A percentile compares a stretch with the other conserved stretches of the same genome.
These are phyloP conservation scores for Zygosaccharomyces pseudorouxii DNA, from an alignment of 805 yeast genomes.

Conservation along the genomic window DNA sequence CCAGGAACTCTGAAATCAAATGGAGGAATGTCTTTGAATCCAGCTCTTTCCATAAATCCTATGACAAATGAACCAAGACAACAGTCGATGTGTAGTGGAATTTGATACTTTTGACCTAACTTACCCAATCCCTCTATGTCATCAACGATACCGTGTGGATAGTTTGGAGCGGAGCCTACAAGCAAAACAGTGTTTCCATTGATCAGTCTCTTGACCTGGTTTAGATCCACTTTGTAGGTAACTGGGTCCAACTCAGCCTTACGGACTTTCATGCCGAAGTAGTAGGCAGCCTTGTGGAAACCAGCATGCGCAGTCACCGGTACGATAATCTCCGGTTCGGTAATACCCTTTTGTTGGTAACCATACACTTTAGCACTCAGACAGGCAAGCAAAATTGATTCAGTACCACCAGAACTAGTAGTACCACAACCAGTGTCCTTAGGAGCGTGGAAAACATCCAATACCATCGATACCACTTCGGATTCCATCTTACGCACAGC, in stretches of 20 bases:
- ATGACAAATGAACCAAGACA: conserved; percentile 92
- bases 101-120: conserved; percentile 53
- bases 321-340: conserved; percentile 79
- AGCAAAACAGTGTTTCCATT: conserved; percentile 76
- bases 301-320: conserved; percentile 94
- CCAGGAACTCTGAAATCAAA: conserved; percentile 87
- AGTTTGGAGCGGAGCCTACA: conserved; percentile 94
- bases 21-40: conserved; percentile 39
- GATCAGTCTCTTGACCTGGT: conserved; percentile 58
- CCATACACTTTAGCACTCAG: conserved; percentile 84
- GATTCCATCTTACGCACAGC: conserved; percentile 95
- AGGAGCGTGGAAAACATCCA: conserved; percentile 79
- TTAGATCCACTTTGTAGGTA: conserved; percentile 62
- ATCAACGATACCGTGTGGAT: conserved; percentile 94
- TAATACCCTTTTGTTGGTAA: conserved; percentile 50
- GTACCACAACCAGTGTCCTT: conserved; percentile 58
- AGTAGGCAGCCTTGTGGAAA: conserved; percentile 85
- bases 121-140: conserved; percentile 70
- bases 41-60: conserved; percentile 68
- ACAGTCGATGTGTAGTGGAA: conserved; percentile 93
- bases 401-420: conserved; percentile 93
- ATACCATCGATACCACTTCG: conserved; percentile 88
- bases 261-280: conserved; percentile 79
- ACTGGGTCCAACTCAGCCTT: conserved; percentile 71
- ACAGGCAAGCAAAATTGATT: conserved; percentile 80